These are phyloP conservation scores for Aspergillus pseudoviridinutans DNA, from an alignment of 2,329 filamentous ascomycete species.

Conservation along the genomic window DNA sequence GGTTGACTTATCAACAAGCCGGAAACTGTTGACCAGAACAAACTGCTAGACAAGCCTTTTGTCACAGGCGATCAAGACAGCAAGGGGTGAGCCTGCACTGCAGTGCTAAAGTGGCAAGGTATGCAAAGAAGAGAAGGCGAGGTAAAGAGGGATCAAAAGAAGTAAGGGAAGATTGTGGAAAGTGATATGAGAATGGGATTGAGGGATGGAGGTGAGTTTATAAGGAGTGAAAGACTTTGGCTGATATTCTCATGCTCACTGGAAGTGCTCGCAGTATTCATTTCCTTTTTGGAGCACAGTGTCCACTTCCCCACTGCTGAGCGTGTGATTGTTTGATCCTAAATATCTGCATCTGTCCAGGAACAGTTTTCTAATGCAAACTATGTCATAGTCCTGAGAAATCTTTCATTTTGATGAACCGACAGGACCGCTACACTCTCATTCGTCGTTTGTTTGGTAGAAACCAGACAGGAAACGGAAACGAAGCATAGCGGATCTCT, in stretches of 20 bases:
- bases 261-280: neutral
- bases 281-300: neutral
- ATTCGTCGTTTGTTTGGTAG: neutral
- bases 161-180: neutral
- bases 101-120: neutral
- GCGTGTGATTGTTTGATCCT: neutral
- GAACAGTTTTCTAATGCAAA: neutral
- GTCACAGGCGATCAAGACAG: conserved; percentile 4
- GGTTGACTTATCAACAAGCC: conserved; percentile 13
- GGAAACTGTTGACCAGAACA: neutral
- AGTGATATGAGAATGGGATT: neutral
- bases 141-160: conserved; percentile 1
- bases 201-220: neutral
- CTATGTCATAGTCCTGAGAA: neutral
- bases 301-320: neutral
- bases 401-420: neutral
- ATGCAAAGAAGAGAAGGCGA: neutral
- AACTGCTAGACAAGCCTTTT: neutral
- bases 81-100: neutral
- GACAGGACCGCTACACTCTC: neutral
- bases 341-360: neutral
- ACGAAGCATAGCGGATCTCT: neutral
- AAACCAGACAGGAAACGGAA: neutral
- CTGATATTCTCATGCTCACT: neutral
- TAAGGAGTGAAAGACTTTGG: neutral